These are phyloP conservation scores for Babesia caballi DNA, from an alignment of 169 alveolate species.

Conservation along the genomic window DNA sequence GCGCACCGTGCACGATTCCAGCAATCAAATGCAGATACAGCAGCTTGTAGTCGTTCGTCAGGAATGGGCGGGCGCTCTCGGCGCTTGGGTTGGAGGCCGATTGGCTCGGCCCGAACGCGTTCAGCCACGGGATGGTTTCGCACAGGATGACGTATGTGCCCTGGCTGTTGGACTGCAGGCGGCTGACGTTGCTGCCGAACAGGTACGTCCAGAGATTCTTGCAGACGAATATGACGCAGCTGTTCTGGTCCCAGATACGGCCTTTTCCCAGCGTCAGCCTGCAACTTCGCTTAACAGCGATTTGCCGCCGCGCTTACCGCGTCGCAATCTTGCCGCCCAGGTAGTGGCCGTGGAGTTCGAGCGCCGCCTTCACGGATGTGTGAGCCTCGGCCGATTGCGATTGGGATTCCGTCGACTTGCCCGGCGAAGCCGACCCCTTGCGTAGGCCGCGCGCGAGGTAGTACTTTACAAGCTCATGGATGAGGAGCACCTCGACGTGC, in stretches of 20 bases:
- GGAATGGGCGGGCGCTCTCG: background rate
- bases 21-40: slow-evolving; percentile 41
- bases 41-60: slow-evolving; percentile 16
- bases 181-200: slow-evolving; percentile 52
- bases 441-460: slow-evolving; percentile 20
- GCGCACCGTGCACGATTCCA: slow-evolving; percentile 58
- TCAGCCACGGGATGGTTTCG: slow-evolving; percentile 52
- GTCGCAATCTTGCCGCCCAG: slow-evolving; percentile 46
- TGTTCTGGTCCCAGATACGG: slow-evolving; percentile 60
- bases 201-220: slow-evolving; percentile 55
- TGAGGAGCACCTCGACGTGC: slow-evolving; percentile 34
- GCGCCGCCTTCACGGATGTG: slow-evolving; percentile 35
- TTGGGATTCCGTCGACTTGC: slow-evolving; percentile 4
- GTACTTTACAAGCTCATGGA: slow-evolving; percentile 59
- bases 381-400: slow-evolving; percentile 19
- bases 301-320: slow-evolving; percentile 5
- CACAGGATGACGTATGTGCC: slow-evolving; percentile 44
- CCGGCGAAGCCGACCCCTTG: background rate
- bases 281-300: background rate
- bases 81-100: background rate
- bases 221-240: slow-evolving; percentile 60
- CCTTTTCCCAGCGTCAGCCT: slow-evolving; percentile 52
- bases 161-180: slow-evolving; percentile 65
- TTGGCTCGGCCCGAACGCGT: slow-evolving; percentile 17
- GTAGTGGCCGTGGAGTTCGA: slow-evolving; percentile 56